phyloP scores from a whole-genome alignment of 106 monocot species.

The Dendrobium nobile region DNA sequence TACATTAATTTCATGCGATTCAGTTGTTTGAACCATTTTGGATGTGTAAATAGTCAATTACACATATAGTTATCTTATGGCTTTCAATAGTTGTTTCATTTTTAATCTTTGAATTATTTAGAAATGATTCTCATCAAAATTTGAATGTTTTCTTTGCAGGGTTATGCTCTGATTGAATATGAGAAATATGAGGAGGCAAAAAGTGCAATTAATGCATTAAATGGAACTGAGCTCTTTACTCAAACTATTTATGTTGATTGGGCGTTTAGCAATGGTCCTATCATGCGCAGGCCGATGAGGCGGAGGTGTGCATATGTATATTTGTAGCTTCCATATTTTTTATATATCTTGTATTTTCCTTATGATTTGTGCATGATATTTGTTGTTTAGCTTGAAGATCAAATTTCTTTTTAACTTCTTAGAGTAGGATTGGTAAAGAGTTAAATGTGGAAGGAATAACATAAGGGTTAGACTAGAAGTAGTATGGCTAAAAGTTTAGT shows the following conservation, averaged over 20 bases:
- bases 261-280: slow-evolving; percentile 92
- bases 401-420: background rate
- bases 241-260: slow-evolving; percentile 77
- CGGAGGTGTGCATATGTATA: slow-evolving; percentile 29
- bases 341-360: background rate
- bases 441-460: background rate
- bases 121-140: background rate
- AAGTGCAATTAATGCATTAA: slow-evolving; percentile 59
- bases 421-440: background rate
- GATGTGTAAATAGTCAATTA: background rate
- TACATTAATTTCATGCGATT: background rate
- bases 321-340: background rate
- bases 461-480: background rate
- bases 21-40: slow-evolving; percentile 1
- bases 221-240: slow-evolving; percentile 65
- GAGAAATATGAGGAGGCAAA: slow-evolving; percentile 75
- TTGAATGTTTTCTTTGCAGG: slow-evolving; percentile 30
- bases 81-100: background rate
- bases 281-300: slow-evolving; percentile 56
- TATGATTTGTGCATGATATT: background rate
- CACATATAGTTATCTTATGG: background rate
- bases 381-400: background rate
- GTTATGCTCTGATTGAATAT: slow-evolving; percentile 92
- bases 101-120: background rate
- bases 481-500: background rate